phyloP scores from a whole-genome alignment of 169 alveolate species.

The Cryptosporidium bovis region DNA sequence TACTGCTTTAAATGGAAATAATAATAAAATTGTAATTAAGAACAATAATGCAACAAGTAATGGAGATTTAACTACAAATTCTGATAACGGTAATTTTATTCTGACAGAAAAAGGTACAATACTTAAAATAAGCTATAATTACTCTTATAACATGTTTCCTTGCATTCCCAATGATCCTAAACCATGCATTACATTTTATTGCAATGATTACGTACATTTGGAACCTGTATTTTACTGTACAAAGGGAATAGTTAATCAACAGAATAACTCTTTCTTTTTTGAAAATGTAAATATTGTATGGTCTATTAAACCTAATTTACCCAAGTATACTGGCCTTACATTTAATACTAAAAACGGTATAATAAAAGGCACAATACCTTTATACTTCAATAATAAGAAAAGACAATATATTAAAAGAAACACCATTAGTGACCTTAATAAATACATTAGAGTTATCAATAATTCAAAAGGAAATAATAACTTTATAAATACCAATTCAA shows the following conservation, averaged over 20 bases:
- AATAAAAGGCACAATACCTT: conserved; percentile 33
- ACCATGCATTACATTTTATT: conserved; percentile 76
- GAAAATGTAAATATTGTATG: conserved; percentile 17
- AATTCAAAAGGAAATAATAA: background rate
- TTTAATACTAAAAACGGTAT: conserved; percentile 29
- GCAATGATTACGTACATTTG: conserved; percentile 72
- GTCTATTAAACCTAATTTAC: conserved; percentile 39
- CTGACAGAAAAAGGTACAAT: conserved; percentile 52
- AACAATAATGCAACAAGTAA: background rate
- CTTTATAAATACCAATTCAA: too few relatives aligned
- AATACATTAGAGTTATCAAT: too few relatives aligned
- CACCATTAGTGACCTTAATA: too few relatives aligned
- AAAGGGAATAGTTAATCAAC: conserved; percentile 41
- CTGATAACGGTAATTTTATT: background rate
- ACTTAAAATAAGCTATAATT: conserved; percentile 73
- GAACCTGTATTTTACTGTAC: conserved; percentile 74
- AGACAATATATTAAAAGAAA: too few relatives aligned
- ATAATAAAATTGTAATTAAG: conserved; percentile 27
- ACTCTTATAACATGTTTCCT: conserved; percentile 61
- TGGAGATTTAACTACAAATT: background rate
- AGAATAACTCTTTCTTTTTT: background rate
- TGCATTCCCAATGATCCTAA: conserved; percentile 78
- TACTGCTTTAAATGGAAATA: too few relatives aligned
- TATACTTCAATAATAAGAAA: background rate
- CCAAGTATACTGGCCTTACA: conserved; percentile 46